A percentile compares a stretch with the other conserved stretches of the same genome.
Evolutionary conservation across 805 yeast species (phyloP).

Genomic region (Teunomyces kruisii): DNA sequence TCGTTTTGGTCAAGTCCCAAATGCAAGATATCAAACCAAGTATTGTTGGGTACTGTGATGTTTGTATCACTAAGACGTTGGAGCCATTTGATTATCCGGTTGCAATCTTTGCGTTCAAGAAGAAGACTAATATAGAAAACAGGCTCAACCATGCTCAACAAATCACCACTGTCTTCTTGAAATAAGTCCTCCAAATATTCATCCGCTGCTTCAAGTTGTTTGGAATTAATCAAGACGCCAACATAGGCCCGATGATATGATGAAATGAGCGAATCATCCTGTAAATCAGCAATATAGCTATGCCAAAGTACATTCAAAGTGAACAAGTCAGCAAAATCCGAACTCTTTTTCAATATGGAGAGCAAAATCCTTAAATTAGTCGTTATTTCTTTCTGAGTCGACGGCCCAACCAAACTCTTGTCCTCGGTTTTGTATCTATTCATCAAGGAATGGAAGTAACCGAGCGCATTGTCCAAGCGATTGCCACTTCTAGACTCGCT

Average conservation of each 20-base stretch:
- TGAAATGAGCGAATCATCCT: conserved; percentile 10
- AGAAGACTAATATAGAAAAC: neutral
- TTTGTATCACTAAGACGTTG: neutral
- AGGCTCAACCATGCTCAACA: neutral
- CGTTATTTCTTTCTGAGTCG: neutral
- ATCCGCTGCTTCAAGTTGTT: conserved; percentile 23
- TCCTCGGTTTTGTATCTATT: conserved; percentile 9
- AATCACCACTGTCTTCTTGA: neutral
- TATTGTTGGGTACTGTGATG: conserved; percentile 4
- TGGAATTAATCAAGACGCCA: conserved; percentile 20
- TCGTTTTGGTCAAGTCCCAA: conserved; percentile 24
- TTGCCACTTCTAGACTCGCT: neutral
- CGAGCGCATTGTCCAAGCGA: conserved; percentile 8
- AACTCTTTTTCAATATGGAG: conserved; percentile 11
- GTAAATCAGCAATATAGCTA: conserved; percentile 10
- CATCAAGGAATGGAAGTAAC: conserved; percentile 7
- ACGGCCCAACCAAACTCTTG: conserved; percentile 8
- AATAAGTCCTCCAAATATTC: conserved; percentile 14
- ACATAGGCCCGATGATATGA: conserved; percentile 24
- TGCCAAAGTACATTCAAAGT: conserved; percentile 24
- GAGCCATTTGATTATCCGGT: conserved; percentile 16
- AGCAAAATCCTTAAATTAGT: conserved; percentile 4
- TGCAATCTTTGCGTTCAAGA: conserved; percentile 20
- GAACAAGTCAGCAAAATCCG: conserved; percentile 20
- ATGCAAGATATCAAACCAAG: conserved; percentile 25